phyloP scores from a whole-genome alignment of 768 basidiomycete genomes.

The Phylloporus arenicola region DNA sequence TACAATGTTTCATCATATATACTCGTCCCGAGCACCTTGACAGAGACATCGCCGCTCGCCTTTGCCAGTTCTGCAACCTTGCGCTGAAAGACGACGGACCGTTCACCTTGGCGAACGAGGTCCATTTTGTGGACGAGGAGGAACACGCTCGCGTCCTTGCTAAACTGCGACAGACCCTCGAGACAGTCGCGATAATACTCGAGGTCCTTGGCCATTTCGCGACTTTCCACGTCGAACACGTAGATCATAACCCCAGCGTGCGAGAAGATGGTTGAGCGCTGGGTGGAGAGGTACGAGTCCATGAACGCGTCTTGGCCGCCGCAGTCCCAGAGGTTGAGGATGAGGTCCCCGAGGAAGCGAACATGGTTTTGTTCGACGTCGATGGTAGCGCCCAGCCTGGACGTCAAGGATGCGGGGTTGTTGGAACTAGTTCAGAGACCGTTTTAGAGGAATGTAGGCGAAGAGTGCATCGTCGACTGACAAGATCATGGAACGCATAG shows the following conservation, averaged over 20 bases:
- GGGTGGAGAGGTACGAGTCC: slow-evolving; percentile 90
- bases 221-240: slow-evolving; percentile 92
- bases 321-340: slow-evolving; percentile 97
- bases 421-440: slow-evolving; percentile 59
- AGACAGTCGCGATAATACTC: slow-evolving; percentile 92
- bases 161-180: slow-evolving; percentile 70
- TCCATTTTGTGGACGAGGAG: slow-evolving; percentile 98
- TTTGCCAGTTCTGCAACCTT: slow-evolving; percentile 70
- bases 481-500: slow-evolving; percentile 99
- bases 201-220: slow-evolving; percentile 80
- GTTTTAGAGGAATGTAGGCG: slow-evolving; percentile 4
- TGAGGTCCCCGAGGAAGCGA: slow-evolving; percentile 92
- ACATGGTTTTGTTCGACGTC: slow-evolving; percentile 98
- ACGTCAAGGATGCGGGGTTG: slow-evolving; percentile 87
- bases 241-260: slow-evolving; percentile 98
- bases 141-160: slow-evolving; percentile 81
- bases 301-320: slow-evolving; percentile 98
- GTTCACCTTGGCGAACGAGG: slow-evolving; percentile 60
- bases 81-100: slow-evolving; percentile 55
- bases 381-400: slow-evolving; percentile 91
- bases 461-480: slow-evolving; percentile 37
- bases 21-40: slow-evolving; percentile 86
- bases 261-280: slow-evolving; percentile 91
- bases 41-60: slow-evolving; percentile 52
- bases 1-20: slow-evolving; percentile 98